Evolutionary conservation across 768 basidiomycete genomes (phyloP), one percentile per base, ranked within the genome.

Genomic region (Mycena vulgaris): DNA sequence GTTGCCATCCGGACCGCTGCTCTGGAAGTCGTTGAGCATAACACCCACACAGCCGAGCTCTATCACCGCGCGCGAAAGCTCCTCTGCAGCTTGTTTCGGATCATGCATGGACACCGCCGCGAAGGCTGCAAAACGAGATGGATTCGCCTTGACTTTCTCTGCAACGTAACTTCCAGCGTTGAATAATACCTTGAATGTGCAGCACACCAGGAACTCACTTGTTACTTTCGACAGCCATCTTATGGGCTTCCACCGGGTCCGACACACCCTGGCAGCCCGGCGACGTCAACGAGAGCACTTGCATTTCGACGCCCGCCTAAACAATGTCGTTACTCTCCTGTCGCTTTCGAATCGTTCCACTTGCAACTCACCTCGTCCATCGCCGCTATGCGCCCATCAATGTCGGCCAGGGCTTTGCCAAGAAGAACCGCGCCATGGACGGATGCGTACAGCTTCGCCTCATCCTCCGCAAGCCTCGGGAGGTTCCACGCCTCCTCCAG

Each of bases 21-120:
- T 73, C 19, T 73, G 72, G 56, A 71, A 78, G 21, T 73, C 68
- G 30, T 73, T 69, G 35, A 73, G 40, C 68, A 73, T 73, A 17
- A 66, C 64, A 16, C 72, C 68, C 28, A 73, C 72, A 17, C 67
- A 72, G 6, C 71, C 74, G 21, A 72, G 62, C 51, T 73, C 66
- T 28, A 70, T 28, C 28, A 74, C 73, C 6, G 70, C 70, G 5
- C 73, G 70, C 7, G 66, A n/a, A 6, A 74, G 64, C 27, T 74
- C 73, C 21, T 72, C 47, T 1, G 70, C 70, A 0, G 73, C 73
- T 31, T 72, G 67, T n/a, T 69, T 62, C 9, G 70, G 63, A 49
- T 74, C 61, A 31, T 74, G 73, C 73, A 74, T 74, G 7, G 73
- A 74, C 16, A 74, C 73, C 5, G 73, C 70, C 7, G 73, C 73